A percentile compares a stretch with the other conserved stretches of the same genome.
Conservation (phyloP, 2,329 filamentous ascomycete genomes). For the Tolypocladium tropicale region DNA sequence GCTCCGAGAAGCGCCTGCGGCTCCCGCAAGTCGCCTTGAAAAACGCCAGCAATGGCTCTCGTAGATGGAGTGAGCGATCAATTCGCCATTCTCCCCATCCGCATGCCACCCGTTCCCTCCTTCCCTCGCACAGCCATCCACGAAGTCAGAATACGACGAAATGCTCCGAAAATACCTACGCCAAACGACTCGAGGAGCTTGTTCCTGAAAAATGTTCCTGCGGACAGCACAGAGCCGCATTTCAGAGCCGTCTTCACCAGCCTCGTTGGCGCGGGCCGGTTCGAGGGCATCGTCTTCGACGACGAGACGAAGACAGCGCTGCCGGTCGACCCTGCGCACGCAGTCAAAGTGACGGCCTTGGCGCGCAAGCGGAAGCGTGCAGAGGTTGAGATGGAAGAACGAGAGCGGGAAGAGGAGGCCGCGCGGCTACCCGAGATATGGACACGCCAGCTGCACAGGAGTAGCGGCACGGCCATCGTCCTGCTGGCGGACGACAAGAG, state of each 20-base stretch:
- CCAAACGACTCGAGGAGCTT: conserved; percentile 67
- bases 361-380: conserved; percentile 30
- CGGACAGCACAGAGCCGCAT: conserved; percentile 70
- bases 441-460: conserved; percentile 58
- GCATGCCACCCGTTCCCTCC: conserved; percentile 52
- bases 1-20: not conserved
- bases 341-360: conserved; percentile 22
- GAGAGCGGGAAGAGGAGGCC: conserved; percentile 44
- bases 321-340: conserved; percentile 39
- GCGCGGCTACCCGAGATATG: conserved; percentile 60
- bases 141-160: conserved; percentile 77
- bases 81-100: conserved; percentile 60
- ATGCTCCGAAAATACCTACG: conserved; percentile 69
- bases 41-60: conserved; percentile 15
- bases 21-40: not conserved
- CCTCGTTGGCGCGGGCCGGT: conserved; percentile 65
- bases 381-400: conserved; percentile 45
- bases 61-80: conserved; percentile 29
- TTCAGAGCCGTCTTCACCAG: conserved; percentile 65
- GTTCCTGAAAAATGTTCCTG: conserved; percentile 83
- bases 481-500: conserved; percentile 76
- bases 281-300: conserved; percentile 72
- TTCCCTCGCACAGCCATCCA: conserved; percentile 57
- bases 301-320: conserved; percentile 36
- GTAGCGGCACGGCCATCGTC: conserved; percentile 71